These are phyloP conservation scores for Grosmannia huntii DNA, from an alignment of 2,329 filamentous ascomycete genomes.

Conservation along the genomic window DNA sequence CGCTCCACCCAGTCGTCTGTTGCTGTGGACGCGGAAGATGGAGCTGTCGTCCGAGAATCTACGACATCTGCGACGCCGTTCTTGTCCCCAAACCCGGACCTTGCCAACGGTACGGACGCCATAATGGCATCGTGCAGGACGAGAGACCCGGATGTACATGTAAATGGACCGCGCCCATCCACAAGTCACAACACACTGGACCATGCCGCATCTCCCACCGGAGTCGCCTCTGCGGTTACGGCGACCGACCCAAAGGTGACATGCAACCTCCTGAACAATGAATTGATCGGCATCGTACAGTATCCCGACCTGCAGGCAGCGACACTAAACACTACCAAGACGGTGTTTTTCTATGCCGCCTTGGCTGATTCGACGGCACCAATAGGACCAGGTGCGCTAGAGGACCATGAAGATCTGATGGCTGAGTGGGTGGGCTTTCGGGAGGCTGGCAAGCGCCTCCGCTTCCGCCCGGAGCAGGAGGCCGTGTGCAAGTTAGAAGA, in stretches of 20 bases:
- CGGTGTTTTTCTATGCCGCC: constrained; percentile 28
- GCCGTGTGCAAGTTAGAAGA: constrained; percentile 7
- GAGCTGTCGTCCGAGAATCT: too few species aligned
- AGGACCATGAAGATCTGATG: constrained; percentile 11
- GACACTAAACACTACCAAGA: constrained; percentile 22
- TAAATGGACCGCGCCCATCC: too few species aligned
- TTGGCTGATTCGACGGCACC: constrained; percentile 7
- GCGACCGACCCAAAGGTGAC: constrained; percentile 15
- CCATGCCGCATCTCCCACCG: too few species aligned
- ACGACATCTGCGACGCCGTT: too few species aligned
- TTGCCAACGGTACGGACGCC: too few species aligned
- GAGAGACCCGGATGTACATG: too few species aligned
- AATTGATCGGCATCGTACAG: constrained; percentile 23
- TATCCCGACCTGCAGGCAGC: constrained; percentile 23
- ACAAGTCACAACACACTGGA: too few species aligned
- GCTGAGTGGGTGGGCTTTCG: constrained; percentile 9
- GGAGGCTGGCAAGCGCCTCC: constrained; percentile 4
- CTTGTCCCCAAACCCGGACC: too few species aligned
- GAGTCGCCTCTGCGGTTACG: too few species aligned
- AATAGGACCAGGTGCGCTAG: constrained; percentile 8
- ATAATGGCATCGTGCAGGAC: too few species aligned
- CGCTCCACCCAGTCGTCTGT: constrained; percentile 23
- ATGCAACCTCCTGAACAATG: constrained; percentile 19
- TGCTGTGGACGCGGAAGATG: not conserved
- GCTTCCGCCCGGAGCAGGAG: constrained; percentile 8